Evolutionary conservation across 208 protist species (phyloP).

Genomic region (Spongospora subterranea): DNA sequence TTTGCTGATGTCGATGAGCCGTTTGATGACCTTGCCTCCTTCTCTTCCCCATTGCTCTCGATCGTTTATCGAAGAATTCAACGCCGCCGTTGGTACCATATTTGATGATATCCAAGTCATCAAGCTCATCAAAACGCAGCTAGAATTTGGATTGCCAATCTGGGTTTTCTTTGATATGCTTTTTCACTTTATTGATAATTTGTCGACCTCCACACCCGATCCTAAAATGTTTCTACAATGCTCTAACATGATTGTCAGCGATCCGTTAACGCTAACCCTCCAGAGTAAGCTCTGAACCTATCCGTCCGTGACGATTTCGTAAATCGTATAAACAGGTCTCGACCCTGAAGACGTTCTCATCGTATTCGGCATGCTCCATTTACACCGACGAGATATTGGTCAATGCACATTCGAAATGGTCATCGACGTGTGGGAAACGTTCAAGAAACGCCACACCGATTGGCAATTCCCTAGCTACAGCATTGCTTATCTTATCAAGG

Average conservation of each 20-base stretch:
- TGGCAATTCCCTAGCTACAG: not conserved
- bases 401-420: slow-evolving; percentile 52
- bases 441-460: not conserved
- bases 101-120: not conserved
- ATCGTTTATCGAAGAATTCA: slow-evolving; percentile 10
- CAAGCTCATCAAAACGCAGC: not conserved
- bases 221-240: not conserved
- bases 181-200: not conserved
- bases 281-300: not conserved
- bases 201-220: not conserved
- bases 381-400: not conserved
- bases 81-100: not conserved
- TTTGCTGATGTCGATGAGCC: not conserved
- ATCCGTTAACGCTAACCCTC: not conserved
- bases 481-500: not conserved
- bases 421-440: not conserved
- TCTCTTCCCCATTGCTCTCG: not conserved
- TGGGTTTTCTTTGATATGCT: not conserved
- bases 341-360: not conserved
- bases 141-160: not conserved
- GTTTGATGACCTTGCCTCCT: not conserved
- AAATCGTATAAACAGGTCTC: not conserved
- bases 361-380: slow-evolving; percentile 16
- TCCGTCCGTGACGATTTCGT: not conserved
- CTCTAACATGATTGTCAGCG: not conserved